Conservation (phyloP, 306 rosid species). For the Abrus pulchellus region DNA sequence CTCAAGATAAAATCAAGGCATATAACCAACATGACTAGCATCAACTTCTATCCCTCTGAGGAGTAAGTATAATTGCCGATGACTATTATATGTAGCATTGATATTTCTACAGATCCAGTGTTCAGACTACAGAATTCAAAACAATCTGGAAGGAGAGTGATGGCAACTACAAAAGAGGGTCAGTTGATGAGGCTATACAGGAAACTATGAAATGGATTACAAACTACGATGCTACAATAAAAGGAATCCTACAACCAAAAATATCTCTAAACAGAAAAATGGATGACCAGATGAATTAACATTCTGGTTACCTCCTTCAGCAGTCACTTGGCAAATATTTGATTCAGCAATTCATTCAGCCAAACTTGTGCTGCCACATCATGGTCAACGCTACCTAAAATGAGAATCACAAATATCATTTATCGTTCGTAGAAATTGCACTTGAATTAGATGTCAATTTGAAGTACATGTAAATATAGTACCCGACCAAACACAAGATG, state of each 20-base stretch:
- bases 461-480: conserved; percentile 15
- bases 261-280: conserved; percentile 46
- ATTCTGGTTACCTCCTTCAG: conserved; percentile 65
- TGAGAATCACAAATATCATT: conserved; percentile 45
- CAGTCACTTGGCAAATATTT: conserved; percentile 40
- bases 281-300: conserved; percentile 58
- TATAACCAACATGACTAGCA: conserved; percentile 34
- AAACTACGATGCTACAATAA: conserved; percentile 48
- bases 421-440: conserved; percentile 6
- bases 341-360: conserved; percentile 37
- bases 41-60: conserved; percentile 39
- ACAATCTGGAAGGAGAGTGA: conserved; percentile 51
- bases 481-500: conserved; percentile 12
- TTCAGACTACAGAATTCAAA: conserved; percentile 44
- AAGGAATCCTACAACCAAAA: conserved; percentile 51
- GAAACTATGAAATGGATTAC: conserved; percentile 46
- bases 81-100: conserved; percentile 53
- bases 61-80: conserved; percentile 31
- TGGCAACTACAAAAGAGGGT: conserved; percentile 52
- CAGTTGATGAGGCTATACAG: conserved; percentile 58
- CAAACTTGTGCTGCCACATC: conserved; percentile 39
- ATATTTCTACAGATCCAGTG: conserved; percentile 44
- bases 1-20: background rate
- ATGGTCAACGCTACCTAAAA: conserved; percentile 47
- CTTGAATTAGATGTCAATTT: conserved; percentile 15